These are phyloP conservation scores for Actinomucor elegans DNA, from an alignment of 371 early-diverging fungal species.

Conservation along the genomic window DNA sequence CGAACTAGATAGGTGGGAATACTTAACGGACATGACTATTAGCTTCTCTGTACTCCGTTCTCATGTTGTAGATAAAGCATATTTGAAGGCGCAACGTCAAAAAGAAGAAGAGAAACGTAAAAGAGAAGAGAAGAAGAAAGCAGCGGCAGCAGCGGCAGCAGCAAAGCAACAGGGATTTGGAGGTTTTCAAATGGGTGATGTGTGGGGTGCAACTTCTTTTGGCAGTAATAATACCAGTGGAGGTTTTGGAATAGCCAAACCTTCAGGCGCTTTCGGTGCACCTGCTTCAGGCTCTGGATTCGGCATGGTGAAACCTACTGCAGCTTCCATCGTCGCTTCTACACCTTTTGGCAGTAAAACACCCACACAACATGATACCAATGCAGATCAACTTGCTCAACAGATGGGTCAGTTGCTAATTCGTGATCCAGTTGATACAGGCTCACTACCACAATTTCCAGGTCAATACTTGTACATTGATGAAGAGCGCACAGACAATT, in stretches of 20 bases:
- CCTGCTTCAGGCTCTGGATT: background rate
- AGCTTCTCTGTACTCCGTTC: constrained; percentile 68
- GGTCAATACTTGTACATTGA: constrained; percentile 67
- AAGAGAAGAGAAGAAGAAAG: constrained; percentile 40
- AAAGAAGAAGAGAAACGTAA: constrained; percentile 44
- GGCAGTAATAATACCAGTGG: background rate
- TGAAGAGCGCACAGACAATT: constrained; percentile 47
- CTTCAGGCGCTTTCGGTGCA: background rate
- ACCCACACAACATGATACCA: constrained; percentile 8
- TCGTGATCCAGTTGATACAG: constrained; percentile 17
- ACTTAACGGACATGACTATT: background rate
- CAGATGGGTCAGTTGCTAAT: constrained; percentile 9
- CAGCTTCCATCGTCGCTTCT: constrained; percentile 12
- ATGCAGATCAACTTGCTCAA: constrained; percentile 8
- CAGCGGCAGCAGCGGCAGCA: constrained; percentile 16
- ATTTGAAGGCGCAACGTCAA: constrained; percentile 53
- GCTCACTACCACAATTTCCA: constrained; percentile 41
- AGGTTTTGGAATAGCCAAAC: constrained; percentile 10
- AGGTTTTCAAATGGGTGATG: constrained; percentile 44
- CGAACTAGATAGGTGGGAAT: background rate
- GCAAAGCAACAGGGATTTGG: constrained; percentile 28
- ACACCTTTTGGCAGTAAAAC: background rate
- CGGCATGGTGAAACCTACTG: background rate
- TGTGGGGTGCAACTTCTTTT: constrained; percentile 38
- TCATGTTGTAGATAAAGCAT: constrained; percentile 65